Base-by-base conservation (phyloP, 2,329 filamentous ascomycete species). In the Aspergillus latus region DNA sequence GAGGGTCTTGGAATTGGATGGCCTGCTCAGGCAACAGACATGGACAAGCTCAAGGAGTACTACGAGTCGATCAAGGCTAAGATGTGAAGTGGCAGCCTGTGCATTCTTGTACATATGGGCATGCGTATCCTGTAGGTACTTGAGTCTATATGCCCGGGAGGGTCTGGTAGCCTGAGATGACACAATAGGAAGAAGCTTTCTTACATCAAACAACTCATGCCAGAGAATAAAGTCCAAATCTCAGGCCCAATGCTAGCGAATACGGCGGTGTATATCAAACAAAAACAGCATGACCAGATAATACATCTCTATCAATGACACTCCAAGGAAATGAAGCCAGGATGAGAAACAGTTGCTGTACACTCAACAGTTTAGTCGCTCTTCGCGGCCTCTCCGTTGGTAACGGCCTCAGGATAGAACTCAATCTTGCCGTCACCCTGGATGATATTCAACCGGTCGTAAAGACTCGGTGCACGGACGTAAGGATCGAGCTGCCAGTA, bases 401-500 rank as follows among this genome's bases (percentile, higher is more conserved):
- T 49, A 10, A 13, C 49, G 39, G 16, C 51, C 10, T 21, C 30
- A 16, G 46, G 80, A 67, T 95, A 94, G 73, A 90, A 92, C 36
- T 89, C 78, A 43, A 93, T 75, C 67, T 81, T 81, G 1, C 92
- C 92, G 9, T 80, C 85, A 0, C 80, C 75, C 58, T 83, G 77
- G 45, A 97, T 80, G 58, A 94, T 77, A 1, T 92, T 90, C 10
- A 81, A 82, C 58, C 94, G 84, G 72, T 99, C 94, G 66, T 96
- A 97, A 59, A 90, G 75, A n/a, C 87, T 89, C 66, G 88, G 82
- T 10, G 92, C 90, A 39, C 94, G 82, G 30, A 97, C 72, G 71
- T 93, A 96, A 0, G 91, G 91, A 75, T 99, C 94, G 51, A 97
- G 74, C 39, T 82, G 81, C 93, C 94, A 99, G 76, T 97, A 99